A percentile compares a stretch with the other conserved stretches of the same genome.
These are phyloP conservation scores for Exophiala lecanii-corni DNA, from an alignment of 2,329 filamentous ascomycete species.

Conservation along the genomic window DNA sequence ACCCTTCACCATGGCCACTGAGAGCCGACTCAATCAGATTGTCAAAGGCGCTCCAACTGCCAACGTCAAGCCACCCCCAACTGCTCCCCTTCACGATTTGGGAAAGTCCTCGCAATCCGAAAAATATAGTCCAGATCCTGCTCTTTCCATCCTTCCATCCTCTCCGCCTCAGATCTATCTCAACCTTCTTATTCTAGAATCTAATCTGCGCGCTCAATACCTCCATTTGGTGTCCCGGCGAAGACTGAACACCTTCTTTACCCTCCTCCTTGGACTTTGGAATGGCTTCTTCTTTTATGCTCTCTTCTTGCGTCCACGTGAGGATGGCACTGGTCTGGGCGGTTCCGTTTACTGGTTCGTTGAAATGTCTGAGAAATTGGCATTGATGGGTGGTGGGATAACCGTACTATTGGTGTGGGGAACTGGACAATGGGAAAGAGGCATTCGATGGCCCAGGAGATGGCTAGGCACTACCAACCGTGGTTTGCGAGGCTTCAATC, in stretches of 20 bases:
- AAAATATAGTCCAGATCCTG: constrained; percentile 44
- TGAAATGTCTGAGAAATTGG: constrained; percentile 84
- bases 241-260: constrained; percentile 88
- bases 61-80: constrained; percentile 45
- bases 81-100: constrained; percentile 37
- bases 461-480: constrained; percentile 89
- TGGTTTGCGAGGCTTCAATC: constrained; percentile 86
- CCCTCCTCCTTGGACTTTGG: constrained; percentile 76
- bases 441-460: constrained; percentile 85
- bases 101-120: constrained; percentile 7
- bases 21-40: constrained; percentile 71
- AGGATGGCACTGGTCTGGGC: constrained; percentile 78
- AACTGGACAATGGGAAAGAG: constrained; percentile 93
- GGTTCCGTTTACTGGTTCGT: constrained; percentile 96
- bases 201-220: constrained; percentile 87
- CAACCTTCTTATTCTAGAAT: constrained; percentile 94
- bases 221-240: constrained; percentile 81
- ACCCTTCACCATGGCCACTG: constrained; percentile 49
- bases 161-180: constrained; percentile 95
- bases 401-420: constrained; percentile 86
- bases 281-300: constrained; percentile 80
- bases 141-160: constrained; percentile 76
- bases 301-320: constrained; percentile 89
- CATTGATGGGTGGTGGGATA: constrained; percentile 83
- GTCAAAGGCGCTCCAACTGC: constrained; percentile 82